Percentiles rank a stretch among this genome's conserved stretches.
Evolutionary conservation across 495 filamentous ascomycete genomes (phyloP).

Genomic region (Aspergillus sparsus): DNA sequence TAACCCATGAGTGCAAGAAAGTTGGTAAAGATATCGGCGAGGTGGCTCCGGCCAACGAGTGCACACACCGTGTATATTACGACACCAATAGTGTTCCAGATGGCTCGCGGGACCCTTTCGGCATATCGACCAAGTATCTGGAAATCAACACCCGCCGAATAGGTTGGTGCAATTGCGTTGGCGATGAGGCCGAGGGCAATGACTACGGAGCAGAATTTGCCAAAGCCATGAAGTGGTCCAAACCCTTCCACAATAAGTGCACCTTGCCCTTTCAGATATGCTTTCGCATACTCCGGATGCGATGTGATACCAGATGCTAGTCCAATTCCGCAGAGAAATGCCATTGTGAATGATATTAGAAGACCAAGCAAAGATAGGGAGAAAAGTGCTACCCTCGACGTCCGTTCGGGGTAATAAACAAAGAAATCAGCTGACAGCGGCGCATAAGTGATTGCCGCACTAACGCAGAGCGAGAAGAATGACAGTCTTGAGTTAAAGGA

Average conservation of each 20-base stretch:
- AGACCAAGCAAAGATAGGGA: constrained; percentile 50
- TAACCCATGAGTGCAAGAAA: constrained; percentile 76
- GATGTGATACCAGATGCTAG: constrained; percentile 61
- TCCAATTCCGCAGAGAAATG: constrained; percentile 67
- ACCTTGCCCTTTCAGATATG: constrained; percentile 51
- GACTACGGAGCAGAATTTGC: constrained; percentile 72
- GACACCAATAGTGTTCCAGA: constrained; percentile 63
- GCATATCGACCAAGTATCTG: constrained; percentile 62
- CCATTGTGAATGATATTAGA: constrained; percentile 56
- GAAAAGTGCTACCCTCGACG: constrained; percentile 41
- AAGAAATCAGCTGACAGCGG: constrained; percentile 65
- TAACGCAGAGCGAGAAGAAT: constrained; percentile 68
- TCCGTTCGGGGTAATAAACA: constrained; percentile 63
- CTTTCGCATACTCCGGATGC: constrained; percentile 54
- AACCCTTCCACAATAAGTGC: constrained; percentile 68
- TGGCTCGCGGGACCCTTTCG: constrained; percentile 57
- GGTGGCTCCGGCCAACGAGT: constrained; percentile 59
- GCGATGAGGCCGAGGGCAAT: constrained; percentile 69
- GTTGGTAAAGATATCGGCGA: constrained; percentile 68
- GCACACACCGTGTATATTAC: constrained; percentile 66
- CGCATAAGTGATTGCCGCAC: constrained; percentile 63
- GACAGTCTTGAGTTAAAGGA: constrained; percentile 45
- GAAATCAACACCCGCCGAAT: constrained; percentile 68
- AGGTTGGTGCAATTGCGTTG: constrained; percentile 69
- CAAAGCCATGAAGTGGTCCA: constrained; percentile 62